Percentiles rank a stretch among this genome's conserved stretches.
Evolutionary conservation across 805 yeast genomes (phyloP).

Genomic region (Candida tibetensis): DNA sequence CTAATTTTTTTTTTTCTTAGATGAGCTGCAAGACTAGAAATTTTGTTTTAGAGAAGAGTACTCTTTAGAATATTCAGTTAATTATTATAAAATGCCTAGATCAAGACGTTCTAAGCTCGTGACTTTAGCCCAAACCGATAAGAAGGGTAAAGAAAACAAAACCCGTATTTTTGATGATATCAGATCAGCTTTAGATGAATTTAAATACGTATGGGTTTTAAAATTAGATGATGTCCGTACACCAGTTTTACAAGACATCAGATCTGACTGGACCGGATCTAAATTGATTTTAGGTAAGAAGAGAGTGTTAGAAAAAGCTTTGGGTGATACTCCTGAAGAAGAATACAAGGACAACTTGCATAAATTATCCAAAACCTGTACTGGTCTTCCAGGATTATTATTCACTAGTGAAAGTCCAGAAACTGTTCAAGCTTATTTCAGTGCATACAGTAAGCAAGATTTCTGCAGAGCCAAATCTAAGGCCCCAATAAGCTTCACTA

Average conservation of each 20-base stretch:
- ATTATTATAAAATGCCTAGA: conserved; percentile 71
- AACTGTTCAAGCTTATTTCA: conserved; percentile 87
- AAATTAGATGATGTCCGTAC: conserved; percentile 91
- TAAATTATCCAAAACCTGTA: conserved; percentile 57
- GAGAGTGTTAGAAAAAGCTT: conserved; percentile 87
- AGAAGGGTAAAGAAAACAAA: conserved; percentile 91
- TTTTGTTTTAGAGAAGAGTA: conserved; percentile 1
- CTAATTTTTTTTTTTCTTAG: conserved; percentile 14
- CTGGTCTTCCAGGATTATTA: conserved; percentile 83
- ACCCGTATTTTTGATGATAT: conserved; percentile 89
- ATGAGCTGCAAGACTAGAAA: conserved; percentile 21
- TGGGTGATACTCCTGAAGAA: conserved; percentile 83
- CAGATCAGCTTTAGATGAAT: conserved; percentile 74
- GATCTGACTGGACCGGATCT: conserved; percentile 91
- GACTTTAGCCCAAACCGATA: conserved; percentile 92
- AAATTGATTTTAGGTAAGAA: conserved; percentile 88
- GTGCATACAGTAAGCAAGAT: conserved; percentile 72
- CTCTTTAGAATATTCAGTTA: neutral
- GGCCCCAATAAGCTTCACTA: conserved; percentile 77
- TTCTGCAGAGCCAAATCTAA: conserved; percentile 85
- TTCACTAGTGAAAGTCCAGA: conserved; percentile 87
- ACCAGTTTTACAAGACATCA: conserved; percentile 88
- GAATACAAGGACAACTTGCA: conserved; percentile 86
- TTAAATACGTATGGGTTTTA: conserved; percentile 79
- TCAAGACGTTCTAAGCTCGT: conserved; percentile 95